Conservation (phyloP, 2,329 filamentous ascomycete species). For the Apiospora phragmitis region DNA sequence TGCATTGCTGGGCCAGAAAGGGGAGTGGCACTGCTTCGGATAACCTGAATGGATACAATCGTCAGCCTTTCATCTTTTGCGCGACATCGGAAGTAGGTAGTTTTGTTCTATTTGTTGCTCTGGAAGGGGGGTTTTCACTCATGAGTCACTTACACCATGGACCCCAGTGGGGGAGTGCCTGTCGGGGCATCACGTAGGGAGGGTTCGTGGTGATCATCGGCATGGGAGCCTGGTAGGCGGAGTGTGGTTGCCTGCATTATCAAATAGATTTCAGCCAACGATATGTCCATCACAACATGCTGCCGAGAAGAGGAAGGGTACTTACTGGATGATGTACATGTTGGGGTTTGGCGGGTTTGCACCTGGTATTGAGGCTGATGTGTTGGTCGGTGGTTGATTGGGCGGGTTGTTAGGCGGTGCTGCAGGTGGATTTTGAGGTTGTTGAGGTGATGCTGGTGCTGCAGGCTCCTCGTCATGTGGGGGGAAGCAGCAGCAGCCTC, state of each 20-base stretch:
- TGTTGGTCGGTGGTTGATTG: not conserved
- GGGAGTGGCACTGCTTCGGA: not conserved
- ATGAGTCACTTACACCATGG: not conserved
- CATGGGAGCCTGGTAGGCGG: not conserved
- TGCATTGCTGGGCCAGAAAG: not conserved
- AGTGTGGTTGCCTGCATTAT: not conserved
- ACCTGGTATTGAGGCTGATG: not conserved
- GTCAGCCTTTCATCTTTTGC: not conserved
- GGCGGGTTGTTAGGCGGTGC: too few relatives aligned
- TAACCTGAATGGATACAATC: not conserved
- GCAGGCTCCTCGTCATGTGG: not conserved
- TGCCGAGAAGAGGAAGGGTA: not conserved
- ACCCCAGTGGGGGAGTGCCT: not conserved
- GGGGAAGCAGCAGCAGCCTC: not conserved
- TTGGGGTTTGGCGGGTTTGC: not conserved
- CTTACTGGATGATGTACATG: conserved; percentile 1
- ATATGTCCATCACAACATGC: not conserved
- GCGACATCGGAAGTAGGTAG: not conserved
- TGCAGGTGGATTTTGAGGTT: not conserved
- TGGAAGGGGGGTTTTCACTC: not conserved
- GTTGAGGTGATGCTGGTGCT: not conserved
- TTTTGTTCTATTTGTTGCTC: not conserved
- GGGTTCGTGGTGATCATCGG: not conserved
- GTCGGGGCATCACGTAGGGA: not conserved
- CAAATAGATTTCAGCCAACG: not conserved